Base-by-base conservation (phyloP, 2,329 filamentous ascomycete species). In the Exophiala oligosperma region DNA sequence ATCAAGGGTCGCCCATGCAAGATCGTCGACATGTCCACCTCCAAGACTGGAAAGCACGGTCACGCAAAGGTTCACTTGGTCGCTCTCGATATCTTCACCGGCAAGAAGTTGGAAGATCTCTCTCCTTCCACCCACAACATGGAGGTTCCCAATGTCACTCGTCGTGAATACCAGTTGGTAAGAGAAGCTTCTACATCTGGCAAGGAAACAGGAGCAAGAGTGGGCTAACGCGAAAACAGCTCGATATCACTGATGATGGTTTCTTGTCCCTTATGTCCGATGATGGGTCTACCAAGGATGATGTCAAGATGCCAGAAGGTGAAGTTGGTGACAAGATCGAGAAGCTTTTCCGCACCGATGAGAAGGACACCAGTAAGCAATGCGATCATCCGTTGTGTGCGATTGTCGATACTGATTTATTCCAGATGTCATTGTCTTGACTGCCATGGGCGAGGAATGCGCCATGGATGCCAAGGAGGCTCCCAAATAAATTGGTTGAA, bases 1-100 rank as follows among this genome's bases (percentile, higher is more conserved):
- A 97, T 99, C 59, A 99, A 99, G 89, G 82, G 84, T 81, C 94
- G 94, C 73, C 95, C 94, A 73, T 99, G 94, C 92, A 99, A 97
- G 90, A 99, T 99, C 73, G 91, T 97, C 79, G 94, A 99, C 76
- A 99, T 99, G 95, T 96, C 92, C 71, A 99, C 94, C 84, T 99
- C 94, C 79, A 99, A 99, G 92, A 99, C 94, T 70, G 94, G 94
- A 82, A 99, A 99, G 91, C 94, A 99, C 90, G 94, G 94, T 80
- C 95, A 99, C 90, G 94, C 94, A 82, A 99, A 99, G 89, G 94
- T 99, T 78, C 93, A 99, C 83, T 83, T 99, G 72, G 89, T 97
- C 74, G 94, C 92, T 76, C 87, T 95, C 78, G 94, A 99, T 79
- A 97, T 99, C 84, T 99, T 99, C 89, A 99, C 92, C 68, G 85